Percentiles rank a stretch among this genome's conserved stretches.
Conservation (phyloP, 2,329 filamentous ascomycete species). For the Diaporthe eres region DNA sequence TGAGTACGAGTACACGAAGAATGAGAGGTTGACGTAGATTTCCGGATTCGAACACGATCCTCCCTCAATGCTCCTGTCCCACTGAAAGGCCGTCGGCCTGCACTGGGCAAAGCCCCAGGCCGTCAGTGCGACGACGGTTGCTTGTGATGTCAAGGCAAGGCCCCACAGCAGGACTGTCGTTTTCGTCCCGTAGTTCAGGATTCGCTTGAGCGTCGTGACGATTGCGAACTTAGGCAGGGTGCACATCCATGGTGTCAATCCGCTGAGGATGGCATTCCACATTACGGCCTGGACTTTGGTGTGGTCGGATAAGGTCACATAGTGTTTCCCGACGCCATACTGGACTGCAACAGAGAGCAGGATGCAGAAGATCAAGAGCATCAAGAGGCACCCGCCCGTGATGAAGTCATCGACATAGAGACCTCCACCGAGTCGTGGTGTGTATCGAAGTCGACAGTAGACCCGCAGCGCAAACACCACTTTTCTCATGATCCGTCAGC, state of each 20-base stretch:
- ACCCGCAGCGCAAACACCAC: conserved; percentile 49
- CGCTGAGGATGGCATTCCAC: conserved; percentile 51
- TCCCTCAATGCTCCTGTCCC: conserved; percentile 47
- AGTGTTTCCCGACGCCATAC: conserved; percentile 49
- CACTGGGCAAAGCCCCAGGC: conserved; percentile 52
- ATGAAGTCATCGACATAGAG: conserved; percentile 51
- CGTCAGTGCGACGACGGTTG: conserved; percentile 48
- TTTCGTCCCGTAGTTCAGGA: conserved; percentile 49
- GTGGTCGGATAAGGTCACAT: conserved; percentile 40
- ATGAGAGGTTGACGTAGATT: conserved; percentile 47
- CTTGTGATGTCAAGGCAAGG: conserved; percentile 50
- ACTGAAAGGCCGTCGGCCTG: conserved; percentile 46
- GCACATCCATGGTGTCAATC: conserved; percentile 52
- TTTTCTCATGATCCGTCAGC: conserved; percentile 35
- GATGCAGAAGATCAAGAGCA: conserved; percentile 49
- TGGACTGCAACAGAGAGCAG: conserved; percentile 48
- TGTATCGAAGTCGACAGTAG: conserved; percentile 45
- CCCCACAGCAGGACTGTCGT: conserved; percentile 50
- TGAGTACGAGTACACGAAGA: conserved; percentile 50
- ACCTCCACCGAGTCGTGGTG: conserved; percentile 42
- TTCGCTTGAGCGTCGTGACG: conserved; percentile 50
- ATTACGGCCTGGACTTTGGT: conserved; percentile 44
- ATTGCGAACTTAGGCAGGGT: conserved; percentile 53
- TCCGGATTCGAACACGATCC: conserved; percentile 45
- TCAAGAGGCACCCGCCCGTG: conserved; percentile 48